Conservation (phyloP, 768 basidiomycete genomes). For the Hericium coralloides region DNA sequence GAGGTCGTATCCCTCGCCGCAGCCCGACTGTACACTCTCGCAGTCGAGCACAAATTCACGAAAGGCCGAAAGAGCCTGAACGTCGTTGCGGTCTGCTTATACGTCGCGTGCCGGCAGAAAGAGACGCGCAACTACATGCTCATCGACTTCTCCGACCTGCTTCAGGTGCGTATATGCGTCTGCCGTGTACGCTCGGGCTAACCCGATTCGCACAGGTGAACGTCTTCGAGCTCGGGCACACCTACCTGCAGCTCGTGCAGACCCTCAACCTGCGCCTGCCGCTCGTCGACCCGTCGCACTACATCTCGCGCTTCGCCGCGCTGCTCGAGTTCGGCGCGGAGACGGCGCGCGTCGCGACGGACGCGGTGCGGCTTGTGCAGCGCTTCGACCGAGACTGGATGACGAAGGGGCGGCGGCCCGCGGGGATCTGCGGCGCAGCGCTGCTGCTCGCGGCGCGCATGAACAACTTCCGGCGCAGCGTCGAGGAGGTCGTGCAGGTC, state of each 20-base stretch:
- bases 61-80: conserved; percentile 89
- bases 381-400: conserved; percentile 98
- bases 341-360: conserved; percentile 83
- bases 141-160: conserved; percentile 95
- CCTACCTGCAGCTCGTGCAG: conserved; percentile 90
- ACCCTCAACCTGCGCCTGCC: conserved; percentile 79
- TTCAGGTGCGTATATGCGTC: conserved; percentile 48
- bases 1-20: conserved; percentile 77
- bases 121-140: conserved; percentile 94
- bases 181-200: not conserved
- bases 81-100: conserved; percentile 93
- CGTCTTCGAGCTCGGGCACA: conserved; percentile 94
- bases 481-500: conserved; percentile 96
- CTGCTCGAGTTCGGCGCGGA: conserved; percentile 95
- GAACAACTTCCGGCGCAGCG: conserved; percentile 91
- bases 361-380: conserved; percentile 88
- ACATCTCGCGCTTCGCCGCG: conserved; percentile 91
- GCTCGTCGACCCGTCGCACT: conserved; percentile 91
- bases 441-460: conserved; percentile 92
- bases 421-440: conserved; percentile 96
- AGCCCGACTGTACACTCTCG: conserved; percentile 83
- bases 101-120: conserved; percentile 86
- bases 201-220: conserved; percentile 55
- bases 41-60: conserved; percentile 88
- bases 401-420: conserved; percentile 87